phyloP scores from a whole-genome alignment of 352 stramenopile species.

The Phytophthora kernoviae region DNA sequence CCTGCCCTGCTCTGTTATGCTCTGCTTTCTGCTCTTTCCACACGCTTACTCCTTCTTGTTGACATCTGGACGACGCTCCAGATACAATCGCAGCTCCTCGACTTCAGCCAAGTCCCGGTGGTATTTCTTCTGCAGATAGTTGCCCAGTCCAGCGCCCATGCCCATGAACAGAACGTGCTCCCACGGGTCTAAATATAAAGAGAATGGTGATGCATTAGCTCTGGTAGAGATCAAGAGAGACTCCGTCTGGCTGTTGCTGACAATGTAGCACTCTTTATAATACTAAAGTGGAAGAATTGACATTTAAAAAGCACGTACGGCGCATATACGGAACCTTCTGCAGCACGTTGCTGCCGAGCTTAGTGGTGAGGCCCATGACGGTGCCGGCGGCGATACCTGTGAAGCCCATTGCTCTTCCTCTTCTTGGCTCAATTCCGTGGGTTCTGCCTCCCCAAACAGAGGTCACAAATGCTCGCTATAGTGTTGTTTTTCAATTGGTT shows the following conservation, averaged over 20 bases:
- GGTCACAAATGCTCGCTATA: conserved; percentile 20
- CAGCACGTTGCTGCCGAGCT: conserved; percentile 81
- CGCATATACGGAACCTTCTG: conserved; percentile 87
- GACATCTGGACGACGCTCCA: conserved; percentile 64
- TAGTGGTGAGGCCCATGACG: conserved; percentile 81
- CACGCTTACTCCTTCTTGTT: conserved; percentile 52
- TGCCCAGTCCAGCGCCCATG: conserved; percentile 59
- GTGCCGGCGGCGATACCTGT: conserved; percentile 69
- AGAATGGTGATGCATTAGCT: conserved; percentile 6
- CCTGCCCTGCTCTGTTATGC: conserved; percentile 16
- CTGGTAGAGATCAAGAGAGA: too few species aligned
- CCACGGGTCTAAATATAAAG: conserved; percentile 62
- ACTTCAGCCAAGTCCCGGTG: conserved; percentile 73
- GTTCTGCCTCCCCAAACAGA: conserved; percentile 32
- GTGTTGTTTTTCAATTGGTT: conserved; percentile 9
- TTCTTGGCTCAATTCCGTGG: conserved; percentile 19
- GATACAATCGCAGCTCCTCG: conserved; percentile 74
- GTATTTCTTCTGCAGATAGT: conserved; percentile 79
- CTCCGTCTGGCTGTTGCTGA: neutral
- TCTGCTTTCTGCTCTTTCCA: neutral
- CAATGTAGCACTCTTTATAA: neutral
- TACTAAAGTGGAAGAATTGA: neutral
- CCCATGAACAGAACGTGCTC: conserved; percentile 82
- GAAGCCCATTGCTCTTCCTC: conserved; percentile 63
- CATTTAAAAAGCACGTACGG: conserved; percentile 46